phyloP scores from a whole-genome alignment of 257 asterid genomes.

The Sherardia arvensis region DNA sequence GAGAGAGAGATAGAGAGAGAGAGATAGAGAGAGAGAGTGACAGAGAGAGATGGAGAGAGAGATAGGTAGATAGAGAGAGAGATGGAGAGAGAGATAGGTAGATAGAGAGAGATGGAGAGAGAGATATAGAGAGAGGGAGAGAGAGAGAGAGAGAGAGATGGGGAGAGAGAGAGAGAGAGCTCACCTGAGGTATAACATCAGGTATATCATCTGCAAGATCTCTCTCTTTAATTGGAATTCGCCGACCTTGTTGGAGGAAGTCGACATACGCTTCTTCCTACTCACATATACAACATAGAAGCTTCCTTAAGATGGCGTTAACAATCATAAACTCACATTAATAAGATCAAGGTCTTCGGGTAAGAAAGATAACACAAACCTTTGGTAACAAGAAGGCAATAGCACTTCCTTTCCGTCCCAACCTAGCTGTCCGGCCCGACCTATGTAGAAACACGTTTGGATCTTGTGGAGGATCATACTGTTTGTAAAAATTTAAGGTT shows the following conservation, averaged over 20 bases:
- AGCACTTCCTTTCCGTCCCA: conserved; percentile 90
- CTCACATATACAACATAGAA: conserved; percentile 4
- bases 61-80: too few relatives aligned
- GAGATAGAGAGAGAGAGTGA: too few relatives aligned
- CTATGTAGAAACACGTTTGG: conserved; percentile 86
- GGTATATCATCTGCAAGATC: conserved; percentile 42
- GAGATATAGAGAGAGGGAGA: neutral
- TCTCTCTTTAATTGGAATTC: conserved; percentile 71
- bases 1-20: too few relatives aligned
- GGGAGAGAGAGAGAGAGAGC: too few relatives aligned
- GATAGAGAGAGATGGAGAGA: neutral
- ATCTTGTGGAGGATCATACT: conserved; percentile 99
- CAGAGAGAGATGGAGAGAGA: too few relatives aligned
- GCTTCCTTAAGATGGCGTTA: neutral
- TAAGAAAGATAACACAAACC: conserved; percentile 29
- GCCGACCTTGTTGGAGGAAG: conserved; percentile 51
- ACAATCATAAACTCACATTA: neutral
- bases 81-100: too few relatives aligned
- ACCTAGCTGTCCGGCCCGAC: conserved; percentile 95
- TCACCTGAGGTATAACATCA: conserved; percentile 70
- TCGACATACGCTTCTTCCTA: conserved; percentile 93
- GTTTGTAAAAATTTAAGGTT: conserved; percentile 25
- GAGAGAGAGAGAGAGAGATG: too few relatives aligned
- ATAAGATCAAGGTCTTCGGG: neutral
- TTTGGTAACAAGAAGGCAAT: conserved; percentile 72